Percentiles rank a stretch among this genome's conserved stretches.
phyloP scores from a whole-genome alignment of 1,139 yeast genomes.

The Yamadazyma blattariae region DNA sequence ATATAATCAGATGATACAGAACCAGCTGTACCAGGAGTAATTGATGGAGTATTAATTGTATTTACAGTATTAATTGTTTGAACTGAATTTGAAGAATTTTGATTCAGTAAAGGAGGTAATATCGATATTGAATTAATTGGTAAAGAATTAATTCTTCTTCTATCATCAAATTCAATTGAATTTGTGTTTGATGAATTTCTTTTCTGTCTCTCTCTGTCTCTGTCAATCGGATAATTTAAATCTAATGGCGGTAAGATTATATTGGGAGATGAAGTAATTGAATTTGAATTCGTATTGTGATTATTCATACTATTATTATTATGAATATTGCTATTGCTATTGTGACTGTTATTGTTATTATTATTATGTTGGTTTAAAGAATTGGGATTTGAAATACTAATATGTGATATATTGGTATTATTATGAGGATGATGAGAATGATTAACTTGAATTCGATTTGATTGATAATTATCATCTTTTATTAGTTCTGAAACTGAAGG shows the following conservation, averaged over 20 bases:
- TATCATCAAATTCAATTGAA: not conserved
- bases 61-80: not conserved
- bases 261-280: not conserved
- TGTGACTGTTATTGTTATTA: no score
- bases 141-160: conserved; percentile 5
- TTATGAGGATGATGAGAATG: no score
- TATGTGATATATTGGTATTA: no score
- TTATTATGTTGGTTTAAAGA: no score
- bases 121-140: conserved; percentile 5
- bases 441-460: not conserved
- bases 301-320: no score
- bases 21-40: conserved; percentile 7
- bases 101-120: conserved; percentile 2
- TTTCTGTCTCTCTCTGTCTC: conserved; percentile 7
- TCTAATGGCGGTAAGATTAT: conserved; percentile 8
- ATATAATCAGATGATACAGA: conserved; percentile 6
- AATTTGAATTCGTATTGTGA: no score
- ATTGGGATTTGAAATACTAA: no score
- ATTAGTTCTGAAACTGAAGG: conserved; percentile 19
- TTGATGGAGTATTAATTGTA: not conserved
- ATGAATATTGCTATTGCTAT: no score
- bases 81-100: conserved; percentile 1
- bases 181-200: conserved; percentile 5
- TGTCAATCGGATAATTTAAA: conserved; percentile 7
- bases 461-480: not conserved